Evolutionary conservation across 495 filamentous ascomycete genomes (phyloP).

Genomic region (Talaromyces nanjingensis): DNA sequence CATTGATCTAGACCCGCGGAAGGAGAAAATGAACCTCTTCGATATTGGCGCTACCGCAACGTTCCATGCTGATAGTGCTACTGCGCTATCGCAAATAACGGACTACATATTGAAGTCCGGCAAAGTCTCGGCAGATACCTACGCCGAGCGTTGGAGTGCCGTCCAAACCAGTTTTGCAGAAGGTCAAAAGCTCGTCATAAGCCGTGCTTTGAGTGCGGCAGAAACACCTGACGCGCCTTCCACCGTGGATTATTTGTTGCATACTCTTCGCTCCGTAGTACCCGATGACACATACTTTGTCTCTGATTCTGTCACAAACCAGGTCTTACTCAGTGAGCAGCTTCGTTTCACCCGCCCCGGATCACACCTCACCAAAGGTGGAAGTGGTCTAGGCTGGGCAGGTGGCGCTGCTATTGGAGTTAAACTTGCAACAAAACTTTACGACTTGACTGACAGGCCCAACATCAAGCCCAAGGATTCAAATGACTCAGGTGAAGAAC

Average conservation of each 20-base stretch:
- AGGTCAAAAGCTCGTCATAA: slow-evolving; percentile 11
- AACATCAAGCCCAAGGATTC: slow-evolving; percentile 2
- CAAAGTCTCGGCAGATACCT: neutral
- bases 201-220: slow-evolving; percentile 12
- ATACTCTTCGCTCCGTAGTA: slow-evolving; percentile 10
- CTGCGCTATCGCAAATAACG: slow-evolving; percentile 14
- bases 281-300: slow-evolving; percentile 16
- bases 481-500: slow-evolving; percentile 4
- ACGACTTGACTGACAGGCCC: slow-evolving; percentile 13
- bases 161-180: slow-evolving; percentile 8
- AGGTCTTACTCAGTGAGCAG: slow-evolving; percentile 17
- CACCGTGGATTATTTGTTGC: slow-evolving; percentile 16
- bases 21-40: slow-evolving; percentile 20
- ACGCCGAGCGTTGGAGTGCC: slow-evolving; percentile 6
- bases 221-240: slow-evolving; percentile 11
- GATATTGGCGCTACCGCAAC: slow-evolving; percentile 14
- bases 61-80: slow-evolving; percentile 14
- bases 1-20: slow-evolving; percentile 24
- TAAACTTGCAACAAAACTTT: slow-evolving; percentile 18
- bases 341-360: slow-evolving; percentile 15
- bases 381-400: slow-evolving; percentile 22
- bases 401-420: slow-evolving; percentile 24
- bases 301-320: slow-evolving; percentile 22
- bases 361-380: slow-evolving; percentile 23
- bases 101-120: slow-evolving; percentile 10